A percentile compares a stretch with the other conserved stretches of the same genome.
phyloP scores from a whole-genome alignment of 148 eudicot genomes.

The Cornus florida region DNA sequence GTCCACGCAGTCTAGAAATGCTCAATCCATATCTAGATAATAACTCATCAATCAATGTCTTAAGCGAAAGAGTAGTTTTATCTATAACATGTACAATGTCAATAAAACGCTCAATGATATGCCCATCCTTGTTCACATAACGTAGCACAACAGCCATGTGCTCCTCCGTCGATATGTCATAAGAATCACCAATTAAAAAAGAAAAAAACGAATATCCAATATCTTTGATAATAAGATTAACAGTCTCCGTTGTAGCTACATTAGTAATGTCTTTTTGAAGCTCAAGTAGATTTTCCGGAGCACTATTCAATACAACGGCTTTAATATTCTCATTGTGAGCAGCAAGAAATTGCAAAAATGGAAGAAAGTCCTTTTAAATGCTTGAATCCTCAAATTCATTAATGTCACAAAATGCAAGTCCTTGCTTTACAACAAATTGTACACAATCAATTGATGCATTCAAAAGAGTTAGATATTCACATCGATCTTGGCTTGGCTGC shows the following conservation, averaged over 20 bases:
- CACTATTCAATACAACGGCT: background rate
- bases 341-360: background rate
- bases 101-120: slow-evolving; percentile 7
- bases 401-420: background rate
- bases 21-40: slow-evolving; percentile 4
- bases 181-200: slow-evolving; percentile 11
- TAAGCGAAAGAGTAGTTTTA: slow-evolving; percentile 3
- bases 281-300: background rate
- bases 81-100: slow-evolving; percentile 14
- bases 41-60: slow-evolving; percentile 7
- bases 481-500: background rate
- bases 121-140: slow-evolving; percentile 1
- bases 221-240: slow-evolving; percentile 9
- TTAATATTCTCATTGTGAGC: slow-evolving; percentile 9
- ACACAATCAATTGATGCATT: slow-evolving; percentile 11
- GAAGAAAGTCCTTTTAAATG: background rate
- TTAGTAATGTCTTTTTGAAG: background rate
- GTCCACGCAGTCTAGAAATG: slow-evolving; percentile 7
- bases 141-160: slow-evolving; percentile 13
- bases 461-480: background rate
- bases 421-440: slow-evolving; percentile 1
- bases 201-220: slow-evolving; percentile 10
- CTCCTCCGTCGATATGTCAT: slow-evolving; percentile 8
- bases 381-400: slow-evolving; percentile 6
- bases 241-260: slow-evolving; percentile 9